phyloP scores from a whole-genome alignment of 1,284 basidiomycete genomes.

The Leccinum huronense region DNA sequence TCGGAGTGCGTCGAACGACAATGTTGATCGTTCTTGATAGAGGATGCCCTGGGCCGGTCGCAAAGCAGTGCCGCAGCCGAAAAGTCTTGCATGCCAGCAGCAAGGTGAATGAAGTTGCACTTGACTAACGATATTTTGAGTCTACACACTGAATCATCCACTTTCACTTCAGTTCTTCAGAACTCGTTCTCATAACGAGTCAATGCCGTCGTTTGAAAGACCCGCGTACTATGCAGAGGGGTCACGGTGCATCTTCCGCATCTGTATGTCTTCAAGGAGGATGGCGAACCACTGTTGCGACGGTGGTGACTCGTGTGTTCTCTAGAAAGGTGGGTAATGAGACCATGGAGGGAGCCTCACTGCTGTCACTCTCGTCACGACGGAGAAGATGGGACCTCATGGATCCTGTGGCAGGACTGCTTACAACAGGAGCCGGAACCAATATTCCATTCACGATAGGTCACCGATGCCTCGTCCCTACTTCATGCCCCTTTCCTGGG shows the following conservation, averaged over 20 bases:
- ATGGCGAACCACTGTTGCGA: no score
- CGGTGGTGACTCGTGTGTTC: slow-evolving; percentile 39
- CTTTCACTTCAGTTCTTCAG: no score
- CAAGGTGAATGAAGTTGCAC: neutral
- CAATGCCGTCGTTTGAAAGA: slow-evolving; percentile 73
- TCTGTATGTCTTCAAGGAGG: slow-evolving; percentile 61
- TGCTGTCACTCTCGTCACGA: neutral
- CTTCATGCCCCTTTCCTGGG: no score
- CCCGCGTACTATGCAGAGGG: slow-evolving; percentile 80
- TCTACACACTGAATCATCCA: no score
- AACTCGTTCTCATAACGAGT: no score
- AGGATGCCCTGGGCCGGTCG: neutral
- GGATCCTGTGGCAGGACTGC: no score
- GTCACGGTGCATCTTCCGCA: slow-evolving; percentile 79
- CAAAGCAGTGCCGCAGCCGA: neutral
- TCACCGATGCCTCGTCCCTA: no score
- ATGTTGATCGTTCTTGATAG: neutral
- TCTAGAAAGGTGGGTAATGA: no score
- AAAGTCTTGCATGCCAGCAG: neutral
- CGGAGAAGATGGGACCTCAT: neutral
- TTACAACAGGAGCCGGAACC: no score
- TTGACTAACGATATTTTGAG: neutral
- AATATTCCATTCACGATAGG: no score
- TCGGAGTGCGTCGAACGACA: neutral
- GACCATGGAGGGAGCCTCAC: neutral